These are phyloP conservation scores for Helenozyma baotianmanensis DNA, from an alignment of 805 yeast genomes.

Conservation along the genomic window DNA sequence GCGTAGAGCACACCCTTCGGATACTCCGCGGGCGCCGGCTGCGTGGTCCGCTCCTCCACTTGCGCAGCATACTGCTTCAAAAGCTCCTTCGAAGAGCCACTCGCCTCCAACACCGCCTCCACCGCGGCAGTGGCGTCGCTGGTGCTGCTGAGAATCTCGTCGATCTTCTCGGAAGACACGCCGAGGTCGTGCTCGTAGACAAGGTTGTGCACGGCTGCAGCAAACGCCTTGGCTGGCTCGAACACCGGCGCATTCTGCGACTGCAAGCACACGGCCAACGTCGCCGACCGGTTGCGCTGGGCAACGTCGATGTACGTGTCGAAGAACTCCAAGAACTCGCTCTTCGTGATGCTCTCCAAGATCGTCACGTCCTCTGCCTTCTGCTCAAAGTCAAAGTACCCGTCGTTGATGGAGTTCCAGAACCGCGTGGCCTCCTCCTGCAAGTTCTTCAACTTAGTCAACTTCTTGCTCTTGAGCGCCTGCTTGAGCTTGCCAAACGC, in stretches of 20 bases:
- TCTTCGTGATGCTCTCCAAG: slow-evolving; percentile 49
- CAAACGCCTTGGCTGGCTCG: slow-evolving; percentile 16
- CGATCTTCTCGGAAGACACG: slow-evolving; percentile 24
- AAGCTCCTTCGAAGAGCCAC: no score
- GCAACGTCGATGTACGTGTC: slow-evolving; percentile 33
- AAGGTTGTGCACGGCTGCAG: slow-evolving; percentile 25
- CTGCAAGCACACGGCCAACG: slow-evolving; percentile 40
- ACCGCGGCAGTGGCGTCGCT: slow-evolving; percentile 13
- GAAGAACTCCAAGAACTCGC: slow-evolving; percentile 56
- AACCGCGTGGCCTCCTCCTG: slow-evolving; percentile 67
- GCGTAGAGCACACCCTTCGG: slow-evolving; percentile 48
- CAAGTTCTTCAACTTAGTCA: slow-evolving; percentile 72
- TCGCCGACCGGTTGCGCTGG: slow-evolving; percentile 13
- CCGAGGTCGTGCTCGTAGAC: slow-evolving; percentile 19
- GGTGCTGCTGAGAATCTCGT: slow-evolving; percentile 6
- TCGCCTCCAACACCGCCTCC: slow-evolving; percentile 9
- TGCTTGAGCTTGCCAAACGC: slow-evolving; percentile 67
- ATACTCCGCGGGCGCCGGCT: slow-evolving; percentile 35
- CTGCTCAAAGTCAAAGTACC: slow-evolving; percentile 71
- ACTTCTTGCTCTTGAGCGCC: slow-evolving; percentile 61
- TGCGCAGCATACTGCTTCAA: slow-evolving; percentile 2
- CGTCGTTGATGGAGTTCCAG: slow-evolving; percentile 65
- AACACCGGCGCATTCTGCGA: slow-evolving; percentile 39
- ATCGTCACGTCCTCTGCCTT: slow-evolving; percentile 53
- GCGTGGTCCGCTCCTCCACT: slow-evolving; percentile 13